Base-by-base conservation (phyloP, 352 stramenopile species). In the Blastocystis hominis region DNA sequence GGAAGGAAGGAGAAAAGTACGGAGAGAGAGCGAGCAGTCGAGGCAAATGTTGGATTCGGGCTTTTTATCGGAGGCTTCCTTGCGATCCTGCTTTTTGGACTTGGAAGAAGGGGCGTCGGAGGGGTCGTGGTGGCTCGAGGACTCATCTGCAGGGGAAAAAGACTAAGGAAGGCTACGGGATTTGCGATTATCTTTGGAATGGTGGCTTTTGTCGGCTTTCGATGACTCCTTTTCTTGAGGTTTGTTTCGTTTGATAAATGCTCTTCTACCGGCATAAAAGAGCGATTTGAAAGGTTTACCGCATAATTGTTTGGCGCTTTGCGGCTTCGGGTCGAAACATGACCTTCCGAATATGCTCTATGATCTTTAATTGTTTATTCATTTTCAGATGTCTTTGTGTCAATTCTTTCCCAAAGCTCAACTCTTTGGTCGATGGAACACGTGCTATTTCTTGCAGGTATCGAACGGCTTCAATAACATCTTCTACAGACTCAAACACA, bases 1-100 rank as follows among this genome's bases (percentile, higher is more conserved):
- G 0, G 9, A 84, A 7, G 5, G 7, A 84, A 54, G 24, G 24
- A 30, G 24, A 30, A 30, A 34, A 2, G 1, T 68, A 84, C 72
- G 30, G 47, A 84, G 24, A 17, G 44, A 20, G 15, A 84, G 72
- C 53, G 7, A 69, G 24, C 72, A 84, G 56, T 84, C 72, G 55
- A 56, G 42, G 38, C 72, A 84, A 34, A 68, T 68, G 68, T 66
- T 50, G 13, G 9, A 9, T 13, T 24, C 13, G 30, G 13, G 56
- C 30, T 66, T 66, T 38, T 66, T 66, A 13, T n/a, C 56, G 56
- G 56, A 66, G 13, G 17, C 9, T 4, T 66, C 56, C 30, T 38
- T 38, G 9, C 9, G 20, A 34, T 66, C 56, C 20, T 38, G 13
- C 24, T 66, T 66, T 38, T n/a, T 66, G 7, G 56, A 24, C 24